A percentile compares a stretch with the other conserved stretches of the same genome.
Conservation (phyloP, 1,139 yeast species). For the Blastobotrys proliferans region DNA sequence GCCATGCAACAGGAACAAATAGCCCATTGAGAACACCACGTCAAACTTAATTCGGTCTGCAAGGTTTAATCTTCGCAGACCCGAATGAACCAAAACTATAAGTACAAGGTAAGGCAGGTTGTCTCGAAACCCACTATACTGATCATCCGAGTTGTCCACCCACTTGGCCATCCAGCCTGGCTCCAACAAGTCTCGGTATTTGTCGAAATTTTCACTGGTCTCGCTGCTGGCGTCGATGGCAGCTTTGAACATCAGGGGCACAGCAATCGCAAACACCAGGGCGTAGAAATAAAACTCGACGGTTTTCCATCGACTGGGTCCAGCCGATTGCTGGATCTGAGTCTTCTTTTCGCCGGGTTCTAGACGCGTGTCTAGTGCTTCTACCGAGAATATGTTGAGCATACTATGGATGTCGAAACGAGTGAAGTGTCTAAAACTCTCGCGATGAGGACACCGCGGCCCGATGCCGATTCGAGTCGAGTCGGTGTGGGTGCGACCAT, state of each 20-base stretch:
- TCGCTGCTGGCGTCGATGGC: constrained; percentile 74
- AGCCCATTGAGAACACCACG: constrained; percentile 62
- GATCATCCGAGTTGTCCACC: constrained; percentile 77
- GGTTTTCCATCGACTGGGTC: constrained; percentile 66
- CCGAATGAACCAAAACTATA: constrained; percentile 53
- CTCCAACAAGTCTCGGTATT: constrained; percentile 65
- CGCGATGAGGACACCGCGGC: no score
- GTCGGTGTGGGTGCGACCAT: no score
- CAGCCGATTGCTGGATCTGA: constrained; percentile 43
- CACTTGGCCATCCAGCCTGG: constrained; percentile 46
- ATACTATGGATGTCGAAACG: no score
- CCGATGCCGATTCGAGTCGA: no score
- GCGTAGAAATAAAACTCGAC: constrained; percentile 68
- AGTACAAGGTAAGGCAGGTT: constrained; percentile 60
- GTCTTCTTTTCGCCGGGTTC: constrained; percentile 50
- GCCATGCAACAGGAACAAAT: constrained; percentile 78
- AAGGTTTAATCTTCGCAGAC: constrained; percentile 8
- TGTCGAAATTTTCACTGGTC: constrained; percentile 67
- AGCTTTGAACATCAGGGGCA: constrained; percentile 78
- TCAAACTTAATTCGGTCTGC: constrained; percentile 57
- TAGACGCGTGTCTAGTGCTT: constrained; percentile 72
- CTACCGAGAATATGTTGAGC: constrained; percentile 52
- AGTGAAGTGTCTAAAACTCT: no score
- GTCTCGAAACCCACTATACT: constrained; percentile 82
- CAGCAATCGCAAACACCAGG: constrained; percentile 57